phyloP scores from a whole-genome alignment of 305 asterid species.

The Salvia sclarea region DNA sequence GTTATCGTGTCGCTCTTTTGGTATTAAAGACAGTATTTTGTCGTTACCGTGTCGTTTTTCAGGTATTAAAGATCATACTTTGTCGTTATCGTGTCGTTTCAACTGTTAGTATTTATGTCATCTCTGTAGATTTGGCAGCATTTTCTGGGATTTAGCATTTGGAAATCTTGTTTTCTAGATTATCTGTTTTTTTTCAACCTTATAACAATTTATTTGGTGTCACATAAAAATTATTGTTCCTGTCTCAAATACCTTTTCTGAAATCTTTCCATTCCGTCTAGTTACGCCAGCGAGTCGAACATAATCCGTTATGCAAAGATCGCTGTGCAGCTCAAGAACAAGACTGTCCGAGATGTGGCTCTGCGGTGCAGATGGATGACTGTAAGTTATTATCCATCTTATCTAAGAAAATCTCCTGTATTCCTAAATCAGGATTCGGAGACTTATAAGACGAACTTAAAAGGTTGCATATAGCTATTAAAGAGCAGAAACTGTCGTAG shows the following conservation, averaged over 20 bases:
- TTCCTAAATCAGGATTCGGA: neutral
- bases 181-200: neutral
- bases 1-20: neutral
- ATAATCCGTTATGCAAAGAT: conserved; percentile 82
- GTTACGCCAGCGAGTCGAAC: conserved; percentile 75
- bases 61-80: neutral
- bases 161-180: neutral
- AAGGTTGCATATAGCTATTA: neutral
- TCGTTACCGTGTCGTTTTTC: neutral
- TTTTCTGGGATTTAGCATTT: neutral
- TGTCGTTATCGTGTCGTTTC: neutral
- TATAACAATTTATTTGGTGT: neutral
- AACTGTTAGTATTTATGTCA: neutral
- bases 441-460: neutral
- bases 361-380: conserved; percentile 93
- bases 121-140: neutral
- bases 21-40: neutral
- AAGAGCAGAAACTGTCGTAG: neutral
- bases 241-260: neutral
- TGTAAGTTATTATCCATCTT: conserved; percentile 46
- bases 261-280: conserved; percentile 30
- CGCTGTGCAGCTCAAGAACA: conserved; percentile 67
- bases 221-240: no score
- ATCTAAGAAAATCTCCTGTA: neutral
- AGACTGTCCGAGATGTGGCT: conserved; percentile 94